These are phyloP conservation scores for Plasmodium inui DNA, from an alignment of 169 alveolate genomes.

Conservation along the genomic window DNA sequence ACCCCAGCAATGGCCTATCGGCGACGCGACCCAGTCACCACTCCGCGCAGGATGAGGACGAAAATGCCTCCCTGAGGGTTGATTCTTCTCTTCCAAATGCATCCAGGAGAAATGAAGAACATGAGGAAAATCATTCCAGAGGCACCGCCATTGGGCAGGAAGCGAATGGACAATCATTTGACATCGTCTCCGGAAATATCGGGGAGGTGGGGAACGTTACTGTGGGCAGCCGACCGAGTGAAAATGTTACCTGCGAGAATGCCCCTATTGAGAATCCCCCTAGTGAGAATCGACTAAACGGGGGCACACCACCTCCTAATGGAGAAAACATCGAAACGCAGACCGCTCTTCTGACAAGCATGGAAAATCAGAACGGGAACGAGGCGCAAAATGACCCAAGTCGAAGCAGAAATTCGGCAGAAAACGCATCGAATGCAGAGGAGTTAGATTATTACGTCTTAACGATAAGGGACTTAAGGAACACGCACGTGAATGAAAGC, in stretches of 20 bases:
- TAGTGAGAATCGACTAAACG: not conserved
- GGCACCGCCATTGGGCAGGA: not conserved
- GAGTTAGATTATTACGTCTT: constrained; percentile 52
- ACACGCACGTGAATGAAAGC: constrained; percentile 17
- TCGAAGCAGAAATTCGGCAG: constrained; percentile 4
- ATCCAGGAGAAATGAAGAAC: not conserved
- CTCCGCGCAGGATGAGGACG: not conserved
- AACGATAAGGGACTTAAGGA: constrained; percentile 34
- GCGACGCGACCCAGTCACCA: not conserved
- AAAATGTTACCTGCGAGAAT: not conserved
- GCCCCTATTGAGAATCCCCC: not conserved
- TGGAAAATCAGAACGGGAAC: not conserved
- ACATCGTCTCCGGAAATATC: not conserved
- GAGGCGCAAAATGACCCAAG: not conserved
- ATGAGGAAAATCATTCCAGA: not conserved
- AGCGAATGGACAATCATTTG: not conserved
- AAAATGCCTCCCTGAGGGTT: not conserved
- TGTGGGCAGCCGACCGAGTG: not conserved
- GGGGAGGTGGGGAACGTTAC: not conserved
- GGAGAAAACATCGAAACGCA: not conserved
- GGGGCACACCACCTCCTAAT: not conserved
- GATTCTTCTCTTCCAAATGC: not conserved
- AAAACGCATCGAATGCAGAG: constrained; percentile 17
- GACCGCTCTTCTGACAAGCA: constrained; percentile 1
- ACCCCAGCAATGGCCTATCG: not conserved